These are phyloP conservation scores for Stellera chamaejasme DNA, from an alignment of 345 rosid genomes.

Conservation along the genomic window DNA sequence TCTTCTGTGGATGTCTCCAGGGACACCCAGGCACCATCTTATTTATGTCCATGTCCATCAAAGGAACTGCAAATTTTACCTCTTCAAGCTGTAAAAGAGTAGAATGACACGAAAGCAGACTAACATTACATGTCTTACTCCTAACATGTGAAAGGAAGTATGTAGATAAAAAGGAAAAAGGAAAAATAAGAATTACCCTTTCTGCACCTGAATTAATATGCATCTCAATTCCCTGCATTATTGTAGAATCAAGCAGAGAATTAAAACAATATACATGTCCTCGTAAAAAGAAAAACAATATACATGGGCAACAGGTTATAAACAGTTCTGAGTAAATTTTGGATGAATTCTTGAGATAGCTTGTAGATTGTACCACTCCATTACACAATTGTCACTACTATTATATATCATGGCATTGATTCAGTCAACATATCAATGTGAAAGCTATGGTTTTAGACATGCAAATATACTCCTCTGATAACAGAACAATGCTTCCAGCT, in stretches of 20 bases:
- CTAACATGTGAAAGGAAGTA: conserved; percentile 9
- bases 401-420: too few species aligned
- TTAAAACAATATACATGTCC: not conserved
- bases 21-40: conserved; percentile 77
- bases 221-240: conserved; percentile 89
- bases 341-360: too few species aligned
- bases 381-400: too few species aligned
- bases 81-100: conserved; percentile 83
- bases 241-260: not conserved
- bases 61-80: conserved; percentile 89
- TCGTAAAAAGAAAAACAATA: too few species aligned
- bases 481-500: not conserved
- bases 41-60: conserved; percentile 72
- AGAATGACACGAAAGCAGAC: conserved; percentile 47
- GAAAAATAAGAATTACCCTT: conserved; percentile 44
- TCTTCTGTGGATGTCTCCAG: conserved; percentile 86
- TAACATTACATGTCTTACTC: conserved; percentile 7
- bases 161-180: conserved; percentile 12
- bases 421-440: too few species aligned
- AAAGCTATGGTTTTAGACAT: too few species aligned
- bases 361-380: too few species aligned
- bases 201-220: conserved; percentile 65
- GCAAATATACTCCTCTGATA: too few species aligned
- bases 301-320: too few species aligned
- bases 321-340: too few species aligned